A percentile compares a stretch with the other conserved stretches of the same genome.
phyloP scores from a whole-genome alignment of 2,329 filamentous ascomycete genomes.

The Cercospora berteroae region DNA sequence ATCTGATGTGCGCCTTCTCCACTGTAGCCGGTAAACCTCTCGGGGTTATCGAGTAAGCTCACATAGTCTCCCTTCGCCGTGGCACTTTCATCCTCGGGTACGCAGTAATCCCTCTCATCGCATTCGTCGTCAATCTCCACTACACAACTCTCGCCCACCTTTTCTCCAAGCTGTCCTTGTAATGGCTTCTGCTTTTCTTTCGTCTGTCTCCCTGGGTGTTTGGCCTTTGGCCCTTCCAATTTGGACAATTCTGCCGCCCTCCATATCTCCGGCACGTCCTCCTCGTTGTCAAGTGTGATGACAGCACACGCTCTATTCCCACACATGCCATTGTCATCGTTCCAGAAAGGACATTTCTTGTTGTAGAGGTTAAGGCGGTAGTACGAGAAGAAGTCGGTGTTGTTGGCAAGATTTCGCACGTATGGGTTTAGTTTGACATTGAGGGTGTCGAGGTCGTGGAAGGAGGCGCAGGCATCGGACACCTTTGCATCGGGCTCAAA shows the following conservation, averaged over 20 bases:
- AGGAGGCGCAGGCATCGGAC: conserved; percentile 91
- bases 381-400: conserved; percentile 97
- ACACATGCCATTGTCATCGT: conserved; percentile 88
- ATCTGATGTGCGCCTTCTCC: conserved; percentile 83
- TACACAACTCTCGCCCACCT: conserved; percentile 92
- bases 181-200: conserved; percentile 70
- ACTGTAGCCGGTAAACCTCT: conserved; percentile 91
- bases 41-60: conserved; percentile 86
- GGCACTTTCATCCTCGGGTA: conserved; percentile 89
- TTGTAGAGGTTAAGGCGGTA: conserved; percentile 94
- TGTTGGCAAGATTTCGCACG: conserved; percentile 75
- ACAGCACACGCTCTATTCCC: conserved; percentile 96
- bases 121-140: conserved; percentile 97
- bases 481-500: conserved; percentile 87
- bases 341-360: conserved; percentile 94
- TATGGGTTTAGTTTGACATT: conserved; percentile 75
- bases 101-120: conserved; percentile 93
- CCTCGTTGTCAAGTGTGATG: conserved; percentile 90
- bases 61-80: conserved; percentile 92
- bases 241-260: conserved; percentile 88
- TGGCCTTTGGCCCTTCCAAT: conserved; percentile 84
- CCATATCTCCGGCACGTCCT: conserved; percentile 90
- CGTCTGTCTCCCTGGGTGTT: conserved; percentile 77
- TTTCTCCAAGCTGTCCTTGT: conserved; percentile 76
- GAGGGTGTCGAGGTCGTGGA: conserved; percentile 80